These are phyloP conservation scores for Trametes villosa DNA, from an alignment of 768 basidiomycete genomes.

Conservation along the genomic window DNA sequence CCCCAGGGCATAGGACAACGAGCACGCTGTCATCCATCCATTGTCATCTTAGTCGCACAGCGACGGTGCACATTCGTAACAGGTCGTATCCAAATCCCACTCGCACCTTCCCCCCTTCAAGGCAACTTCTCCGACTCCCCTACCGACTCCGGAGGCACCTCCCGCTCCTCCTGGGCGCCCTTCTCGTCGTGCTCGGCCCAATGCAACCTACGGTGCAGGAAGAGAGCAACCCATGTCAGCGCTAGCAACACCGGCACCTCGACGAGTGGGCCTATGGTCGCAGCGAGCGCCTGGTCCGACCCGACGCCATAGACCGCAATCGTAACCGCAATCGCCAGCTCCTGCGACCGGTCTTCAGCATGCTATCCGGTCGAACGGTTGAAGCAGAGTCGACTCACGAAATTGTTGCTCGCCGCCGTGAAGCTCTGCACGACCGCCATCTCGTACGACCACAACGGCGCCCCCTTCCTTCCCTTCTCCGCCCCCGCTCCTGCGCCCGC, in stretches of 20 bases:
- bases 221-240: slow-evolving; percentile 66
- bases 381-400: slow-evolving; percentile 46
- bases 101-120: background rate
- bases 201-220: slow-evolving; percentile 16
- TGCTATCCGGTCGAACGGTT: background rate
- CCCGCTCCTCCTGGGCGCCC: background rate
- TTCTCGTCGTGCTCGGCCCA: slow-evolving; percentile 6
- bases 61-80: no score
- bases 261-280: slow-evolving; percentile 77
- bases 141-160: background rate
- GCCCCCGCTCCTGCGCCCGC: slow-evolving; percentile 9
- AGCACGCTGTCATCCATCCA: no score
- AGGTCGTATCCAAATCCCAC: background rate
- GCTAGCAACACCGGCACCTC: slow-evolving; percentile 79
- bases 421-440: slow-evolving; percentile 79
- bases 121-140: background rate
- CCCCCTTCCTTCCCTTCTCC: slow-evolving; percentile 1
- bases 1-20: no score
- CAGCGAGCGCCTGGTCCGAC: slow-evolving; percentile 80
- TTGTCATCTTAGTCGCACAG: no score
- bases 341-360: slow-evolving; percentile 41
- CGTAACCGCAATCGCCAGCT: slow-evolving; percentile 83
- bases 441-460: slow-evolving; percentile 54
- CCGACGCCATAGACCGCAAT: slow-evolving; percentile 79
- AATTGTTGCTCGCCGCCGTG: slow-evolving; percentile 81